Percentiles rank a stretch among this genome's conserved stretches.
phyloP scores from a whole-genome alignment of 176 grass and related monocot genomes.

The Cymbopogon citratus region DNA sequence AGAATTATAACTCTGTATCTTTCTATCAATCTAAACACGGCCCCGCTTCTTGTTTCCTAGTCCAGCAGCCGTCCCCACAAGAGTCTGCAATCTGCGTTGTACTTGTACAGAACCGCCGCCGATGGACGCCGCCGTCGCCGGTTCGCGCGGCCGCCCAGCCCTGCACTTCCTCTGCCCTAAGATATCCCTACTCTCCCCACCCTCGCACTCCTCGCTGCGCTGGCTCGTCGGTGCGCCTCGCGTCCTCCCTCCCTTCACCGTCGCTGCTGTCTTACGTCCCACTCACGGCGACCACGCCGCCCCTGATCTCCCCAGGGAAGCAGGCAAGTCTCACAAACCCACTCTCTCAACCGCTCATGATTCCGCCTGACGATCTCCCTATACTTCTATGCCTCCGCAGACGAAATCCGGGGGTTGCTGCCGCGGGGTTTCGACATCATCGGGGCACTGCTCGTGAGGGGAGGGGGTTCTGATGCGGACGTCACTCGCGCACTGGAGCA shows the following conservation, averaged over 20 bases:
- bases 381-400: constrained; percentile 22
- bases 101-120: background rate
- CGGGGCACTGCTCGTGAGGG: constrained; percentile 52
- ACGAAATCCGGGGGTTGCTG: constrained; percentile 67
- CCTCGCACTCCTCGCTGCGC: constrained; percentile 4
- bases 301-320: constrained; percentile 29
- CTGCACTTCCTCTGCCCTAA: constrained; percentile 31
- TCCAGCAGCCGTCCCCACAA: no score
- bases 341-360: background rate
- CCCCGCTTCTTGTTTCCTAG: no score
- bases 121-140: constrained; percentile 26
- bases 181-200: constrained; percentile 7
- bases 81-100: no score
- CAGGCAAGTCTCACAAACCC: constrained; percentile 18
- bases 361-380: background rate
- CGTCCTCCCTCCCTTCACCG: constrained; percentile 38
- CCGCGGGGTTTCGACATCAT: constrained; percentile 77
- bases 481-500: constrained; percentile 37
- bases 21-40: no score
- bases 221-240: constrained; percentile 47
- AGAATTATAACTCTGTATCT: no score
- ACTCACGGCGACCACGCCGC: constrained; percentile 4
- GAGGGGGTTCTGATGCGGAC: constrained; percentile 27
- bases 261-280: constrained; percentile 24
- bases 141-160: background rate